phyloP scores from a whole-genome alignment of 2,329 filamentous ascomycete species.

The Claviceps sp. region DNA sequence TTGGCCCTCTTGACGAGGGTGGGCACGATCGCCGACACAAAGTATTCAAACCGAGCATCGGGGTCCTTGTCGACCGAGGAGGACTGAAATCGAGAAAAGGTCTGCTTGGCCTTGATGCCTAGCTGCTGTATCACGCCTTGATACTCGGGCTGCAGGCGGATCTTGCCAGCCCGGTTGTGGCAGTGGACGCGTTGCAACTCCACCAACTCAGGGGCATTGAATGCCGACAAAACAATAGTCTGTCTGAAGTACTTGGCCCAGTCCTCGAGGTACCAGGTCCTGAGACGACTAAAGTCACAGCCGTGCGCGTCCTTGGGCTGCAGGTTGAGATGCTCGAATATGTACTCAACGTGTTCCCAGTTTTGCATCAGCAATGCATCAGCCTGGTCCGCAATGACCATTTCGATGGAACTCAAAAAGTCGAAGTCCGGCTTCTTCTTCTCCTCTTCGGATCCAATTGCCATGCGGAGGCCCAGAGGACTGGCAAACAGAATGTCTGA shows the following conservation, averaged over 20 bases:
- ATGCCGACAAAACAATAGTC: slow-evolving; percentile 68
- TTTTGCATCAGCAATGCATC: slow-evolving; percentile 96
- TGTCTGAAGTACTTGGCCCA: slow-evolving; percentile 72
- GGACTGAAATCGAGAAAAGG: slow-evolving; percentile 76
- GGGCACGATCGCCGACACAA: slow-evolving; percentile 69
- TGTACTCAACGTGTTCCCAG: slow-evolving; percentile 89
- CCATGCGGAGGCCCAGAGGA: slow-evolving; percentile 77
- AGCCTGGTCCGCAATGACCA: slow-evolving; percentile 81
- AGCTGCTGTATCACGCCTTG: slow-evolving; percentile 61
- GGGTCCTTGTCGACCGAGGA: slow-evolving; percentile 61
- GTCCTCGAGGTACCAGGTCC: slow-evolving; percentile 85
- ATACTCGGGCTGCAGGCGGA: slow-evolving; percentile 59
- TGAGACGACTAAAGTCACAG: slow-evolving; percentile 84
- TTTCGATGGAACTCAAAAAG: slow-evolving; percentile 85
- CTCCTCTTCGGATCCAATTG: slow-evolving; percentile 65
- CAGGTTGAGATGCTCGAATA: slow-evolving; percentile 82
- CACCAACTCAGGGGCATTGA: slow-evolving; percentile 79
- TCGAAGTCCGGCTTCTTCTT: slow-evolving; percentile 60
- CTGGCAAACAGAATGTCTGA: slow-evolving; percentile 91
- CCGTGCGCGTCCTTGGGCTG: slow-evolving; percentile 83
- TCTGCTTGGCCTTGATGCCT: slow-evolving; percentile 63
- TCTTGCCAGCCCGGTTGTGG: slow-evolving; percentile 68
- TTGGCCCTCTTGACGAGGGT: slow-evolving; percentile 55
- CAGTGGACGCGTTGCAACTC: slow-evolving; percentile 63
- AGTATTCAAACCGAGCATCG: slow-evolving; percentile 82